Evolutionary conservation across 495 filamentous ascomycete genomes (phyloP).

Genomic region (Neurospora terricola): DNA sequence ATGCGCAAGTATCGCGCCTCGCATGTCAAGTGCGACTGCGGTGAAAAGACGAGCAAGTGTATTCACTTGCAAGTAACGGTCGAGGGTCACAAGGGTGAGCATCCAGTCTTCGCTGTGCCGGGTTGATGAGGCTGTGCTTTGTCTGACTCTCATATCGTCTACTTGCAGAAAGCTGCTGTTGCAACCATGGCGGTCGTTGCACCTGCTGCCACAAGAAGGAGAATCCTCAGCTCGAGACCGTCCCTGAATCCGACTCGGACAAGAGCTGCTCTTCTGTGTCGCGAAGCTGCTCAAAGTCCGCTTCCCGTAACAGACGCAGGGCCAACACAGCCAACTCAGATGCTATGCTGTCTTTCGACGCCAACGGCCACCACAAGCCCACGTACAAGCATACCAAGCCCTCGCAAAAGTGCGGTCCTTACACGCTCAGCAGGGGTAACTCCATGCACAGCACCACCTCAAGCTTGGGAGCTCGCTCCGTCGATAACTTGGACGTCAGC

Average conservation of each 20-base stretch:
- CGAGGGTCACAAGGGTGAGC: slow-evolving; percentile 47
- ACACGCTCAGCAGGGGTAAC: slow-evolving; percentile 66
- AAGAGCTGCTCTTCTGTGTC: slow-evolving; percentile 33
- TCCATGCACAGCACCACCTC: slow-evolving; percentile 48
- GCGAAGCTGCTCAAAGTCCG: slow-evolving; percentile 35
- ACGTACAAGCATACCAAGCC: slow-evolving; percentile 80
- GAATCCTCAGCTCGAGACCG: slow-evolving; percentile 57
- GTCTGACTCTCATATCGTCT: slow-evolving; percentile 39
- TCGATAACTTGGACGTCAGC: slow-evolving; percentile 46
- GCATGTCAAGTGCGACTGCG: slow-evolving; percentile 95
- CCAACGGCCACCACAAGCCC: slow-evolving; percentile 91
- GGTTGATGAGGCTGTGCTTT: slow-evolving; percentile 24
- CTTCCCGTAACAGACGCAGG: slow-evolving; percentile 48
- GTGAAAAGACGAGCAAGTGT: slow-evolving; percentile 76
- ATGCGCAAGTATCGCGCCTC: slow-evolving; percentile 95
- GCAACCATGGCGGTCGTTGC: slow-evolving; percentile 84
- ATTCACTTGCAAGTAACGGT: slow-evolving; percentile 44
- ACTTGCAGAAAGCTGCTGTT: slow-evolving; percentile 70
- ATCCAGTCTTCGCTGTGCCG: slow-evolving; percentile 19
- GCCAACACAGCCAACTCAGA: slow-evolving; percentile 82
- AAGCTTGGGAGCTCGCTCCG: slow-evolving; percentile 53
- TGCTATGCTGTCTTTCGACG: slow-evolving; percentile 68
- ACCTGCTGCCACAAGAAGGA: slow-evolving; percentile 91
- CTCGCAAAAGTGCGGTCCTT: slow-evolving; percentile 77
- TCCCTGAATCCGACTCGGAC: slow-evolving; percentile 55